These are phyloP conservation scores for Cyberlindnera meyerae DNA, from an alignment of 805 yeast genomes.

Conservation along the genomic window DNA sequence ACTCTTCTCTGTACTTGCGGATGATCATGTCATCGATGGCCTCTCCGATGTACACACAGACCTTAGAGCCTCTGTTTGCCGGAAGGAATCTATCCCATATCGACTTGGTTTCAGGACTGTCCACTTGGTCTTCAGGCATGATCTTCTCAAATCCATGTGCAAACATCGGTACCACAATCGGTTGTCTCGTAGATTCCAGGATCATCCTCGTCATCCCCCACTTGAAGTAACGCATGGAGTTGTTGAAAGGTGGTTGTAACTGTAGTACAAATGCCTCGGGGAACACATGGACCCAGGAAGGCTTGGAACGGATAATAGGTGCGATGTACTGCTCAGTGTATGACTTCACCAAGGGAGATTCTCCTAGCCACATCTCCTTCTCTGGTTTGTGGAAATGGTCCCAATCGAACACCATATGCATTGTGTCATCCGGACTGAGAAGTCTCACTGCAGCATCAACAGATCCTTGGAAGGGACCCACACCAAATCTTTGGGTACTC, in stretches of 20 bases:
- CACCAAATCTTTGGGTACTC: constrained; percentile 82
- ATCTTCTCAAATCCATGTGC: constrained; percentile 82
- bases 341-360: constrained; percentile 10
- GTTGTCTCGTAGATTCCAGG: constrained; percentile 76
- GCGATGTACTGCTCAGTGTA: constrained; percentile 33
- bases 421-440: constrained; percentile 69
- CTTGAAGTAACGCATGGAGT: constrained; percentile 90
- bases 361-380: constrained; percentile 16
- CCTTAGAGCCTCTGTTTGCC: constrained; percentile 57
- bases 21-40: constrained; percentile 59
- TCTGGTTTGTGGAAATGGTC: constrained; percentile 7
- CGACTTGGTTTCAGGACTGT: constrained; percentile 22
- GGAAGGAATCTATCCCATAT: constrained; percentile 58
- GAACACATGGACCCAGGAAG: constrained; percentile 90
- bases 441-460: constrained; percentile 81
- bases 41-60: constrained; percentile 68
- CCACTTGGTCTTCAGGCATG: constrained; percentile 68
- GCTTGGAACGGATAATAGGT: constrained; percentile 57
- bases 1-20: constrained; percentile 56
- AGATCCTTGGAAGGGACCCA: constrained; percentile 88
- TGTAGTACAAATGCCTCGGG: constrained; percentile 96
- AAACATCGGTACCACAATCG: constrained; percentile 83
- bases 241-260: constrained; percentile 66
- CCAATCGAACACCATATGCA: constrained; percentile 36
- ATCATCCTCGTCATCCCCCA: constrained; percentile 91